Base-by-base conservation (phyloP, 2,329 filamentous ascomycete genomes). In the Ascochyta pisi region DNA sequence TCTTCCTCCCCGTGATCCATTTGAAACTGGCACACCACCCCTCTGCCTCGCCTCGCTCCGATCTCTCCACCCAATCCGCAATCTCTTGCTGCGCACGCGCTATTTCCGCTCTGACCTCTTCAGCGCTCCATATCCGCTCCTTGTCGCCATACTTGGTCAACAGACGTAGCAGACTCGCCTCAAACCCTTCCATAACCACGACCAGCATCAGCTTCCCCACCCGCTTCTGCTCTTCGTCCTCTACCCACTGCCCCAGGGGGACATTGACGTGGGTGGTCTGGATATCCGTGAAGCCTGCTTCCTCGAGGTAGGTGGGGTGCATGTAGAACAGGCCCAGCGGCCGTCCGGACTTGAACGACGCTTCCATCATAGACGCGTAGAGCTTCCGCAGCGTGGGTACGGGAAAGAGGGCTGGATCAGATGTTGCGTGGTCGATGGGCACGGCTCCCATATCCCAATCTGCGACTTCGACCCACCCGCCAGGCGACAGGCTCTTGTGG, bases 391-490 rank as follows among this genome's bases (percentile, higher is more conserved):
- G 42, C 16, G 67, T 68, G 1, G 69, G 68, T 40, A 73, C 58
- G 2, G 67, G 63, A 22, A 64, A 62, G 0, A 49, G 23, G 2
- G 59, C 29, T 12, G 54, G 42, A 6, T 57, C 41, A 1, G 44
- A 41, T 13, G 50, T 50, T 3, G 22, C 39, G 42, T 60, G 50
- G 24, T 41, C 43, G 3, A 57, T 39, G 10, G 61, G 60, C 10
- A 71, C 57, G 22, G 65, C 60, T 15, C 69, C 68, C 24, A 71
- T 57, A 51, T 74, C 71, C 62, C 63, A 73, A 57, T 83, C 81
- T 10, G 74, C 73, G 16, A 83, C 64, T 60, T 83, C 80, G 42
- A 83, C 73, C 54, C 75, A 77, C 7, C 81, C 81, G 9, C 80
- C 80, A 0, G 78, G 77, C 3, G 70, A 71, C 0, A 83, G 73